These are phyloP conservation scores for Rhynchosporium agropyri DNA, from an alignment of 2,329 filamentous ascomycete species.

Conservation along the genomic window DNA sequence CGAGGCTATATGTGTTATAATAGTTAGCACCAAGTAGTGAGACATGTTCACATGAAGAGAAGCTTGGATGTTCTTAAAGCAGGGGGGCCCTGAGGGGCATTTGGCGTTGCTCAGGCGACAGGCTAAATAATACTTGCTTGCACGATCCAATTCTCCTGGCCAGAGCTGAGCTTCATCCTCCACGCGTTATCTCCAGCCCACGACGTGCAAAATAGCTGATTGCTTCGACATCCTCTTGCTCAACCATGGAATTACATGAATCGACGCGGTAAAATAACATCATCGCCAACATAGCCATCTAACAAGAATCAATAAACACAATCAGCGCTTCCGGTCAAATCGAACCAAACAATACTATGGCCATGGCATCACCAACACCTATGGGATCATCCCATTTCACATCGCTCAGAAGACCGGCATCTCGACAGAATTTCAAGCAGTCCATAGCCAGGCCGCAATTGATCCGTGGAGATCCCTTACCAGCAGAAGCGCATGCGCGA, in stretches of 20 bases:
- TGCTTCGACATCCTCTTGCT: slow-evolving; percentile 25
- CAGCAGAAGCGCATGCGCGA: slow-evolving; percentile 43
- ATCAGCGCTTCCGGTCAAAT: neutral
- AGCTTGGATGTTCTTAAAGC: too few relatives aligned
- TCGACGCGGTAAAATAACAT: slow-evolving; percentile 28
- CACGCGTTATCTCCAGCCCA: slow-evolving; percentile 36
- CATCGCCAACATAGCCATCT: slow-evolving; percentile 26
- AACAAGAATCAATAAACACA: slow-evolving; percentile 22
- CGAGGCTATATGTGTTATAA: neutral
- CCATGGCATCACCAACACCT: slow-evolving; percentile 59
- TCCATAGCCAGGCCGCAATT: slow-evolving; percentile 50
- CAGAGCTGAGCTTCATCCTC: slow-evolving; percentile 17
- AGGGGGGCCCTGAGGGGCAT: neutral
- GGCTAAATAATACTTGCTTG: slow-evolving; percentile 18
- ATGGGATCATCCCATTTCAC: slow-evolving; percentile 52
- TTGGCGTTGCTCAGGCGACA: slow-evolving; percentile 11
- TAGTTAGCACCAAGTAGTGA: neutral
- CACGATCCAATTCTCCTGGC: slow-evolving; percentile 2
- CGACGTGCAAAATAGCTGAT: slow-evolving; percentile 37
- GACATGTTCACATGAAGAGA: neutral
- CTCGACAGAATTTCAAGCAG: slow-evolving; percentile 55
- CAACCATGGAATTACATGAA: slow-evolving; percentile 36
- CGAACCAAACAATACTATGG: slow-evolving; percentile 45
- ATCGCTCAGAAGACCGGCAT: slow-evolving; percentile 55
- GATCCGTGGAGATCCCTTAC: slow-evolving; percentile 28